phyloP scores from a whole-genome alignment of 257 asterid species.

The Penstemon eatonii region DNA sequence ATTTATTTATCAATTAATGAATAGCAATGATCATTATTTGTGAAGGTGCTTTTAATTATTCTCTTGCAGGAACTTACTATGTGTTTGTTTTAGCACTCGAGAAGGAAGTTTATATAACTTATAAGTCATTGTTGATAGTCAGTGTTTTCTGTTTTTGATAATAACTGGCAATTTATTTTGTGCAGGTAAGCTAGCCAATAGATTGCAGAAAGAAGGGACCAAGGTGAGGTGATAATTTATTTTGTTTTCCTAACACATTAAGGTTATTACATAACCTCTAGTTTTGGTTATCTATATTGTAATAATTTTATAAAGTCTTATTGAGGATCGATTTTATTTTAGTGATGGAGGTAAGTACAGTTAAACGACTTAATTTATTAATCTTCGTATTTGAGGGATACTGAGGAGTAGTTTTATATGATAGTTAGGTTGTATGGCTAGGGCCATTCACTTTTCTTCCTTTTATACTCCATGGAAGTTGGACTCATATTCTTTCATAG shows the following conservation, averaged over 20 bases:
- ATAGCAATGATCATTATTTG: neutral
- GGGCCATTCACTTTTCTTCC: neutral
- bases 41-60: neutral
- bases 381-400: no score
- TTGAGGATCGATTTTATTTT: no score
- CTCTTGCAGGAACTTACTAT: neutral
- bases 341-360: no score
- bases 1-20: neutral
- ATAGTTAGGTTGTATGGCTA: neutral
- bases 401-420: no score
- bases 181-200: conserved; percentile 90
- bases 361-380: no score
- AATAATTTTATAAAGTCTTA: no score
- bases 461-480: neutral
- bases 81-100: neutral
- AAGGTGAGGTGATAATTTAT: conserved; percentile 53
- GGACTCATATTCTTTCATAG: neutral
- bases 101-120: neutral
- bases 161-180: conserved; percentile 5
- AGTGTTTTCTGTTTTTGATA: neutral
- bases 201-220: conserved; percentile 88
- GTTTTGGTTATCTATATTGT: no score
- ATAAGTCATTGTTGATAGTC: neutral
- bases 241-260: neutral
- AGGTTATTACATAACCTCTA: neutral